Percentiles rank a stretch among this genome's conserved stretches.
These are phyloP conservation scores for Boletus sp. DNA, from an alignment of 1,284 basidiomycete species.

Conservation along the genomic window DNA sequence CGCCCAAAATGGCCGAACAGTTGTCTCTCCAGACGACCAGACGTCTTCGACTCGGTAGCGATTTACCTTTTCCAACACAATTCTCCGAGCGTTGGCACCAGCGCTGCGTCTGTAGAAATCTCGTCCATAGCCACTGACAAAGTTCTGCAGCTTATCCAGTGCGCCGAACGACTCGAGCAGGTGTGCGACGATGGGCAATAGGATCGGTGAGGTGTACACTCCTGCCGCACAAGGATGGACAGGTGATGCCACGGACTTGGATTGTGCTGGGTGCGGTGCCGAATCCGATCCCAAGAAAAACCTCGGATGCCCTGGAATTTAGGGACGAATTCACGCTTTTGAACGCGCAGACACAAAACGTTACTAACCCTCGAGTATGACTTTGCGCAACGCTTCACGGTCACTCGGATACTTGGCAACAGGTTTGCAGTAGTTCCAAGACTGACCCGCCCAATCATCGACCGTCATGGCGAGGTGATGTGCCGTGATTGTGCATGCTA, in stretches of 20 bases:
- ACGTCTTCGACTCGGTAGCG: slow-evolving; percentile 49
- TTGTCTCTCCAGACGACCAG: slow-evolving; percentile 50
- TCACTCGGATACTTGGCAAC: slow-evolving; percentile 97
- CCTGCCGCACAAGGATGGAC: slow-evolving; percentile 85
- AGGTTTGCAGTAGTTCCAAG: slow-evolving; percentile 97
- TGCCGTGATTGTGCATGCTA: slow-evolving; percentile 95
- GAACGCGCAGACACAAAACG: not conserved
- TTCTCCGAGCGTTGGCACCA: slow-evolving; percentile 18
- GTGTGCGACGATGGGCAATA: slow-evolving; percentile 84
- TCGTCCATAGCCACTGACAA: slow-evolving; percentile 75
- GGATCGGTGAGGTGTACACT: slow-evolving; percentile 86
- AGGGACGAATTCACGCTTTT: not conserved
- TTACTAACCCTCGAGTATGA: slow-evolving; percentile 69
- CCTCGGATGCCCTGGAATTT: slow-evolving; percentile 73
- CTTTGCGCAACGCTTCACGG: slow-evolving; percentile 77
- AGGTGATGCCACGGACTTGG: slow-evolving; percentile 76
- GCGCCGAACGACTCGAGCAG: slow-evolving; percentile 85
- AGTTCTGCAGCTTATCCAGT: slow-evolving; percentile 74
- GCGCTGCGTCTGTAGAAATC: slow-evolving; percentile 65
- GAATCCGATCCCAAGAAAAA: slow-evolving; percentile 99
- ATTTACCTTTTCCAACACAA: slow-evolving; percentile 33
- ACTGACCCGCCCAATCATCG: slow-evolving; percentile 96
- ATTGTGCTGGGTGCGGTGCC: slow-evolving; percentile 84
- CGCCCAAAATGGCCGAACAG: slow-evolving; percentile 89
- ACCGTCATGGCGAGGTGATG: slow-evolving; percentile 95